A percentile compares a stretch with the other conserved stretches of the same genome.
phyloP scores from a whole-genome alignment of 2,329 filamentous ascomycete species.

The Apiospora koreana region DNA sequence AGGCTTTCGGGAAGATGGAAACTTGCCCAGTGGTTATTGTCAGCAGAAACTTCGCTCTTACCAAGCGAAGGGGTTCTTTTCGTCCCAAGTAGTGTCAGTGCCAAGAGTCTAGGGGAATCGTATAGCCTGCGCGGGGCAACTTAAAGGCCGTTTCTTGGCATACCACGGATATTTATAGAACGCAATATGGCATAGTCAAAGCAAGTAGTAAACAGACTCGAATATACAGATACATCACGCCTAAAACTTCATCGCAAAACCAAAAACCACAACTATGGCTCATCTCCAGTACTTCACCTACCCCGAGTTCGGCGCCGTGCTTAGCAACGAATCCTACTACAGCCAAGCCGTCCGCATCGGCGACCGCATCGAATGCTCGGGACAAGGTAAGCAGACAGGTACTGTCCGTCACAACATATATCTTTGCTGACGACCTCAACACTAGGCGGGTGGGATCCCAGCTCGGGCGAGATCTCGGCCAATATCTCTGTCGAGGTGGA shows the following conservation, averaged over 20 bases:
- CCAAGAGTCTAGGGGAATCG: not conserved
- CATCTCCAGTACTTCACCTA: conserved; percentile 35
- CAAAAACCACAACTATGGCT: conserved; percentile 25
- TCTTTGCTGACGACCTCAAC: too few relatives aligned
- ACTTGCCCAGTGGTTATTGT: too few relatives aligned
- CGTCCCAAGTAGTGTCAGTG: not conserved
- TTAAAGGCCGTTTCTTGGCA: not conserved
- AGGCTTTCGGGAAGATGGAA: too few relatives aligned
- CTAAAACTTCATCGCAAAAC: not conserved
- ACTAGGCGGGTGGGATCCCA: conserved; percentile 34
- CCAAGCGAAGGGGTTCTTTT: too few relatives aligned
- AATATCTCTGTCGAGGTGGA: conserved; percentile 49
- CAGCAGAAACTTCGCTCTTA: too few relatives aligned
- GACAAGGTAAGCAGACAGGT: conserved; percentile 39
- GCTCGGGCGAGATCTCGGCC: conserved; percentile 26
- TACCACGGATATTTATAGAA: not conserved
- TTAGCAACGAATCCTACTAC: conserved; percentile 36
- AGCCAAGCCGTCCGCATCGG: conserved; percentile 50
- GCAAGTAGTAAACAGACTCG: too few relatives aligned
- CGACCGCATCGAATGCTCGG: conserved; percentile 47
- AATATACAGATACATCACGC: not conserved
- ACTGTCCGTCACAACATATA: too few relatives aligned
- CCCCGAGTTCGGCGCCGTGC: conserved; percentile 27
- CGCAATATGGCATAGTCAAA: not conserved
- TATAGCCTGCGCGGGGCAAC: not conserved